These are phyloP conservation scores for Chrysoporthe deuterocubensis DNA, from an alignment of 2,329 filamentous ascomycete genomes.

Conservation along the genomic window DNA sequence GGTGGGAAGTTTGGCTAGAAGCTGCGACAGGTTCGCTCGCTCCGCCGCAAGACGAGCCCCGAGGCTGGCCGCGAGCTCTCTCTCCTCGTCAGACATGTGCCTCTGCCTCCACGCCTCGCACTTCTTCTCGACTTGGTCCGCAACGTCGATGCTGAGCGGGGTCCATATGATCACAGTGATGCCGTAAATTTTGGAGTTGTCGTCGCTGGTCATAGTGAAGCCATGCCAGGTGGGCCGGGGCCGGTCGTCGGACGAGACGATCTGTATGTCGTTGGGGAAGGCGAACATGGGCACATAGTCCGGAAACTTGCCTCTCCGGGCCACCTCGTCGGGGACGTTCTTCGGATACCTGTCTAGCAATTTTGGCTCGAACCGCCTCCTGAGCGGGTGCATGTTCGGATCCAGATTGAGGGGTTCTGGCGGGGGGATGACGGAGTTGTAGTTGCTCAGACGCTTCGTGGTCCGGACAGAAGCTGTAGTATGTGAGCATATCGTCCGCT, in stretches of 20 bases:
- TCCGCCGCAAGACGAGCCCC: slow-evolving; percentile 87
- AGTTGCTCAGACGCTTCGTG: slow-evolving; percentile 88
- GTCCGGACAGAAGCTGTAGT: slow-evolving; percentile 69
- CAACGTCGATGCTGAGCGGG: slow-evolving; percentile 78
- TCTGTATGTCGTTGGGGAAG: slow-evolving; percentile 96
- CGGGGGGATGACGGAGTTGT: slow-evolving; percentile 95
- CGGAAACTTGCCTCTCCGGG: slow-evolving; percentile 83
- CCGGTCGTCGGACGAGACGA: slow-evolving; percentile 91
- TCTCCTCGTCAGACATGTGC: slow-evolving; percentile 88
- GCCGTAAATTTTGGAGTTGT: slow-evolving; percentile 89
- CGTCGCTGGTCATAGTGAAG: slow-evolving; percentile 94
- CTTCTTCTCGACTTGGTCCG: slow-evolving; percentile 79
- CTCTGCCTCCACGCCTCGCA: slow-evolving; percentile 85
- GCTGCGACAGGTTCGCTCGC: slow-evolving; percentile 84
- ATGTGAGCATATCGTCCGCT: slow-evolving; percentile 37
- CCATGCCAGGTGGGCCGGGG: slow-evolving; percentile 98
- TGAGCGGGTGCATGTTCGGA: slow-evolving; percentile 93
- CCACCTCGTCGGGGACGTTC: slow-evolving; percentile 76
- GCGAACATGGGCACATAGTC: slow-evolving; percentile 99
- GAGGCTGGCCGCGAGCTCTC: slow-evolving; percentile 88
- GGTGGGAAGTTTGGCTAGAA: slow-evolving; percentile 81
- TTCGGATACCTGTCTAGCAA: slow-evolving; percentile 92
- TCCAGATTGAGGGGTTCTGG: slow-evolving; percentile 89
- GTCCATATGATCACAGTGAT: slow-evolving; percentile 94
- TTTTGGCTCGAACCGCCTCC: slow-evolving; percentile 94